Base-by-base conservation (phyloP, 257 asterid species). In the Eustoma russellianum region DNA sequence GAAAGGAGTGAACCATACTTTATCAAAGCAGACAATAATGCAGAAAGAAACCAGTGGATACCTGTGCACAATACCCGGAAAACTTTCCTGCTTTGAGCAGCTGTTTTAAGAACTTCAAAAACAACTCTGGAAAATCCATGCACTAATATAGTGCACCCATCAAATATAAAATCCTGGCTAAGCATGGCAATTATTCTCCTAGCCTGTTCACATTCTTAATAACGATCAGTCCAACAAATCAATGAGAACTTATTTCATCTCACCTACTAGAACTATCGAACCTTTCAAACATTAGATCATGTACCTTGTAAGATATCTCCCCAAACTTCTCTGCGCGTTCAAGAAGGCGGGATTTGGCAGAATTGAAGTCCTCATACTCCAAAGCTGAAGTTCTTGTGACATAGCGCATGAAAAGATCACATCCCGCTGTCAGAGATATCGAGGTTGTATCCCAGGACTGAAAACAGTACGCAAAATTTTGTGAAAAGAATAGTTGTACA, bases 371-470 rank as follows among this genome's bases (percentile, higher is more conserved):
- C 60, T 90, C 98, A 10, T 86, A 79, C 62, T 86, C 96, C 68
- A 91, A 50, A 34, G 95, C 96, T 28, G 94, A 77, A 33, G 98
- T 91, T 76, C 96, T 87, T 50, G 93, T 91, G 46, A 91, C 95
- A 45, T 87, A 80, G 50, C 98, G 81, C 89, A 87, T 80, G 79
- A 91, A 91, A 59, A 84, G 81, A 66, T 87, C 96, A 61, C 94
- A 91, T 13, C 94, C 96, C 62, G 96, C 96, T 17, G 96, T 78
- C 74, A 91, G 66, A 56, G 98, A 91, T 74, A 87, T 87, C 12
- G 95, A 87, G 61, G 98, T 87, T n/a, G 86, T 75, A 69, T 91
- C 98, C 98, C 94, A 91, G 44, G 90, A 79, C 98, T 87, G 79
- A 54, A 30, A 67, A 43, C 52, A 65, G 50, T 64, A 13, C 62